These are phyloP conservation scores for Trichosporon sp. DNA, from an alignment of 1,284 basidiomycete genomes.

Conservation along the genomic window DNA sequence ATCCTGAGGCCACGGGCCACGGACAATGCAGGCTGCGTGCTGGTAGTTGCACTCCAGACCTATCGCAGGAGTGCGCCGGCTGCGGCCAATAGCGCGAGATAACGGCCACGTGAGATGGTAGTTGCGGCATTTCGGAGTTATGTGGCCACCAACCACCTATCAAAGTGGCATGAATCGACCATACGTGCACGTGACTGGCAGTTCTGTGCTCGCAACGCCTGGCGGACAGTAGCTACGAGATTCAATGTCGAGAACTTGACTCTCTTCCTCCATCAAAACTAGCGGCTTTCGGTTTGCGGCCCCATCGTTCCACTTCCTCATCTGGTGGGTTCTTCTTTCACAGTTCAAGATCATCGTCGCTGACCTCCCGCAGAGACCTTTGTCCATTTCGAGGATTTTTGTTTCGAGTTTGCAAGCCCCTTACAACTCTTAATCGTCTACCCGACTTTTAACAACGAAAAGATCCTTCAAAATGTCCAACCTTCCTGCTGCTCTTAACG, in stretches of 20 bases:
- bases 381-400: slow-evolving; percentile 31
- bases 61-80: neutral
- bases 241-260: neutral
- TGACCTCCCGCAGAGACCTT: neutral
- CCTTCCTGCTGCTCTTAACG: slow-evolving; percentile 85
- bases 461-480: slow-evolving; percentile 54
- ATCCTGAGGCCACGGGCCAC: no score
- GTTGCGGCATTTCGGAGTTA: neutral
- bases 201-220: neutral
- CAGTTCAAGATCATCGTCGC: neutral
- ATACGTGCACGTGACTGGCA: neutral
- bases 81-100: neutral
- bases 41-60: no score
- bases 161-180: neutral
- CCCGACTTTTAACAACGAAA: slow-evolving; percentile 15
- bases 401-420: slow-evolving; percentile 47
- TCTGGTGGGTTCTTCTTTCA: neutral
- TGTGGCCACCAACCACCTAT: neutral
- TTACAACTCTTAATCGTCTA: slow-evolving; percentile 11
- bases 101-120: neutral
- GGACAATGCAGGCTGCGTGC: no score
- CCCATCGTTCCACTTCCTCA: slow-evolving; percentile 3
- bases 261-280: slow-evolving; percentile 4
- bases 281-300: slow-evolving; percentile 6
- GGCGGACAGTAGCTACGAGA: neutral